phyloP scores from a whole-genome alignment of 73 alveolate genomes.

The Diophrys sp. region DNA sequence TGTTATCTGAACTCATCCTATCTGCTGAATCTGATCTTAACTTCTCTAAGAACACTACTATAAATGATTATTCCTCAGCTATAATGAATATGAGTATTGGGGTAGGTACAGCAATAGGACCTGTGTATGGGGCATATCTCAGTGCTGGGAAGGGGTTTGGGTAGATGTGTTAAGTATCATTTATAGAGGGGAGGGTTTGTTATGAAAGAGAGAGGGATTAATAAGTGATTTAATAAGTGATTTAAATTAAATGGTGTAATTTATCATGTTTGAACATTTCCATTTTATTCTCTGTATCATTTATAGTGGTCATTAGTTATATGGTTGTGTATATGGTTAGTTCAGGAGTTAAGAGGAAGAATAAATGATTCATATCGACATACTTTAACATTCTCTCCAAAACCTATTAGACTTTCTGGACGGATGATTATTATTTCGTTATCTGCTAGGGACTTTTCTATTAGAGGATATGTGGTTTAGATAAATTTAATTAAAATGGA shows the following conservation, averaged over 20 bases:
- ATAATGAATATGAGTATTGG: not conserved
- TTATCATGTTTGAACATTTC: too few species aligned
- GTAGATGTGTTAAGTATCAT: too few species aligned
- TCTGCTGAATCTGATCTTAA: not conserved
- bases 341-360: too few species aligned
- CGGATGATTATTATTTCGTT: not conserved
- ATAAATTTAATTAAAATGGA: too few species aligned
- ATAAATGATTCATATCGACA: too few species aligned
- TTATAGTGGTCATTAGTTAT: too few species aligned
- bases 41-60: not conserved
- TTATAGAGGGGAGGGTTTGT: too few species aligned
- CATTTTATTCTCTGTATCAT: too few species aligned
- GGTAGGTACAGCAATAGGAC: not conserved
- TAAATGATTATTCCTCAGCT: not conserved
- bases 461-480: not conserved
- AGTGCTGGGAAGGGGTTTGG: not conserved
- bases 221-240: too few species aligned
- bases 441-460: not conserved
- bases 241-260: too few species aligned
- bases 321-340: too few species aligned
- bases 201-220: too few species aligned
- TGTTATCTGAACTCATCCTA: not conserved
- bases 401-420: not conserved
- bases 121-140: not conserved
- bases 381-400: not conserved